phyloP scores from a whole-genome alignment of 306 rosid species.

The Hippophae tibetana region DNA sequence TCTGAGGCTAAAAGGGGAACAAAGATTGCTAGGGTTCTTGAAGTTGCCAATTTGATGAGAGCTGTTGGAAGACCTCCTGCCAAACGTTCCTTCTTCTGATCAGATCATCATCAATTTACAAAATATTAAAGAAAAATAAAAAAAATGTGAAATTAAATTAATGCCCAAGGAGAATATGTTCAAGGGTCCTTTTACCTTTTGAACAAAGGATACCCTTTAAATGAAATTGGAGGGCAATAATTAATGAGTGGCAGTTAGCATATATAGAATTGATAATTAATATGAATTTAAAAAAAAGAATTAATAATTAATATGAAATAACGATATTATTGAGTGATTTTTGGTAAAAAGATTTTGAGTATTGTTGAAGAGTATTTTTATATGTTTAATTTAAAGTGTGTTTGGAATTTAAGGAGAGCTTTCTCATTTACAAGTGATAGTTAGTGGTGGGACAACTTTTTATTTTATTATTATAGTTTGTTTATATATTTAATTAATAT shows the following conservation, averaged over 20 bases:
- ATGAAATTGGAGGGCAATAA: slow-evolving; percentile 11
- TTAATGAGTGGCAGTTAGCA: slow-evolving; percentile 17
- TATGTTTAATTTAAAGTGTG: slow-evolving; percentile 26
- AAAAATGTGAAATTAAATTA: not conserved
- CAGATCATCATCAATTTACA: not conserved
- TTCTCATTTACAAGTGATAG: slow-evolving; percentile 8
- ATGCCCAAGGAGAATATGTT: slow-evolving; percentile 14
- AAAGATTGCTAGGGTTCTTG: slow-evolving; percentile 68
- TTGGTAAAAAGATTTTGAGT: not conserved
- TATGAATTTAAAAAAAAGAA: not conserved
- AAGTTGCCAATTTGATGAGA: slow-evolving; percentile 70
- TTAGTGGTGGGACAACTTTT: slow-evolving; percentile 18
- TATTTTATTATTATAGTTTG: slow-evolving; percentile 24
- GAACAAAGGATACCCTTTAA: slow-evolving; percentile 18
- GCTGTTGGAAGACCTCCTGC: slow-evolving; percentile 89
- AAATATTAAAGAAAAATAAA: not conserved
- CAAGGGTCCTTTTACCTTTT: slow-evolving; percentile 29
- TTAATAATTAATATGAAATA: slow-evolving; percentile 3
- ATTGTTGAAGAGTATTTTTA: no score
- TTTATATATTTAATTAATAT: not conserved
- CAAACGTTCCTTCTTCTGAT: slow-evolving; percentile 72
- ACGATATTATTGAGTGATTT: slow-evolving; percentile 25
- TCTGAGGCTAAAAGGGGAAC: slow-evolving; percentile 90
- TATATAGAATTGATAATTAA: slow-evolving; percentile 5
- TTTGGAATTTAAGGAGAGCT: slow-evolving; percentile 11